A percentile compares a stretch with the other conserved stretches of the same genome.
Conservation (phyloP, 179 eudicot species). For the Corrigiola litoralis region DNA sequence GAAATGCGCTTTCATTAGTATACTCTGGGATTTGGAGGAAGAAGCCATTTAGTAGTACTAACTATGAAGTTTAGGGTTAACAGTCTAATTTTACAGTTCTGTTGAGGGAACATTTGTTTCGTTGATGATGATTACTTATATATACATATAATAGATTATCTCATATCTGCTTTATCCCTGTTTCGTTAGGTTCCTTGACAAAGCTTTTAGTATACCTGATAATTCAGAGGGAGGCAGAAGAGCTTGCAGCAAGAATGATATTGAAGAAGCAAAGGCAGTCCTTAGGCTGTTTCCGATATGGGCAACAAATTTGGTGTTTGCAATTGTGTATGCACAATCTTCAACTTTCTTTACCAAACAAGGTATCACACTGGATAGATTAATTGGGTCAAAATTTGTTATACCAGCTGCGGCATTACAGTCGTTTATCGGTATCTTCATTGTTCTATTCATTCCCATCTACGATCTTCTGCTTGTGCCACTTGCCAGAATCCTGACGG, state of each 20-base stretch:
- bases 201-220: slow-evolving; percentile 29
- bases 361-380: slow-evolving; percentile 50
- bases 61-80: no score
- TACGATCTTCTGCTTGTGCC: slow-evolving; percentile 54
- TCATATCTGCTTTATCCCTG: neutral
- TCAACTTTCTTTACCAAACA: slow-evolving; percentile 55
- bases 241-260: slow-evolving; percentile 25
- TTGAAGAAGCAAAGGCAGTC: slow-evolving; percentile 52
- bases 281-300: slow-evolving; percentile 52
- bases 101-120: no score
- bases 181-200: slow-evolving; percentile 30
- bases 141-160: neutral
- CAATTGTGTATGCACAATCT: slow-evolving; percentile 37
- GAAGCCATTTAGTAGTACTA: no score
- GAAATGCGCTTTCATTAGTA: no score
- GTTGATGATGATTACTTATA: no score
- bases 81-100: no score
- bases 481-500: slow-evolving; percentile 37
- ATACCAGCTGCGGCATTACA: slow-evolving; percentile 57
- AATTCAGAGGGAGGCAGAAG: neutral
- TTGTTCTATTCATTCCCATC: slow-evolving; percentile 37
- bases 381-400: slow-evolving; percentile 26
- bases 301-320: slow-evolving; percentile 41
- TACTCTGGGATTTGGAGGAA: no score
- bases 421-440: slow-evolving; percentile 18